Evolutionary conservation across 768 basidiomycete species (phyloP).

Genomic region (Russula sp.): DNA sequence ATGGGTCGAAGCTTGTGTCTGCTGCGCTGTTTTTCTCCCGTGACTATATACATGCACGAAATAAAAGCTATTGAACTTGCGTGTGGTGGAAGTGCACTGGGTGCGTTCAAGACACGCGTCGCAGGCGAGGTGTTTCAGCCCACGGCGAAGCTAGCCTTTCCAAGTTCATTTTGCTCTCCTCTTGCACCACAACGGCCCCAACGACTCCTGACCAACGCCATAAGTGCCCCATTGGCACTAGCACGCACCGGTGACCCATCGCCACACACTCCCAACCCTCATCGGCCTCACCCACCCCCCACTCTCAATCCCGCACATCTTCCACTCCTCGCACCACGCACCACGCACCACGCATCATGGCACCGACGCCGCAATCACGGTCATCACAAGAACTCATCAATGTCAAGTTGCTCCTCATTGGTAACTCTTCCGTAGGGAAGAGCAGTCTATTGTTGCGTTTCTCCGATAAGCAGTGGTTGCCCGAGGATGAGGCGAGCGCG

Average conservation of each 20-base stretch:
- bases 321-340: not conserved
- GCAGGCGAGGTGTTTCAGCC: not conserved
- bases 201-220: not conserved
- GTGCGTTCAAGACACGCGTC: no score
- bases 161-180: not conserved
- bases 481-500: slow-evolving; percentile 83
- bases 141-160: not conserved
- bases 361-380: slow-evolving; percentile 4
- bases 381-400: slow-evolving; percentile 46
- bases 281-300: not conserved
- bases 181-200: not conserved
- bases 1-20: not conserved
- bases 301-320: not conserved
- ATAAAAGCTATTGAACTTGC: not conserved
- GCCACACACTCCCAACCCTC: not conserved
- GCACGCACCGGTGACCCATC: not conserved
- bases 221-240: not conserved
- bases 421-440: slow-evolving; percentile 90
- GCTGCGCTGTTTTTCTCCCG: not conserved
- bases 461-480: slow-evolving; percentile 93
- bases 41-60: not conserved
- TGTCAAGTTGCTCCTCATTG: slow-evolving; percentile 80
- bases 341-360: slow-evolving; percentile 6
- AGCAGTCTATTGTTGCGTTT: slow-evolving; percentile 90
- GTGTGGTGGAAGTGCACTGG: no score